A percentile compares a stretch with the other conserved stretches of the same genome.
Evolutionary conservation across 2,329 filamentous ascomycete species (phyloP).

Genomic region (Hysterium pulicare): DNA sequence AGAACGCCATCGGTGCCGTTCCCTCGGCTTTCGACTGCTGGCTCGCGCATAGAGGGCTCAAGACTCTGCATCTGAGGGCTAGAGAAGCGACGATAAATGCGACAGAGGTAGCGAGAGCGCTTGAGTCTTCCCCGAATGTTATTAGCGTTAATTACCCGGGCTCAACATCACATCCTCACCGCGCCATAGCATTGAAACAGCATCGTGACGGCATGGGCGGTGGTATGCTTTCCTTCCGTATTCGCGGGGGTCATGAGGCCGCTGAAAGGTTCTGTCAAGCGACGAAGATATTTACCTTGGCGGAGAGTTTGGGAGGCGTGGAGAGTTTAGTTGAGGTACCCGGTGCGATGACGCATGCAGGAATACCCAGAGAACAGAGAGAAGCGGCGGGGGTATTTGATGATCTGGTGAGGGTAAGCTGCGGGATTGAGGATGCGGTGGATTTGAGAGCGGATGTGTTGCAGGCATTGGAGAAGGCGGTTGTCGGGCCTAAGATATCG

Average conservation of each 20-base stretch:
- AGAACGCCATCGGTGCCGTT: conserved; percentile 95
- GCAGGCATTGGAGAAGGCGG: conserved; percentile 76
- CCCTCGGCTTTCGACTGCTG: conserved; percentile 95
- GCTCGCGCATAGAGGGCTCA: conserved; percentile 94
- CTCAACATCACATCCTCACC: conserved; percentile 80
- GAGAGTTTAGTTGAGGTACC: conserved; percentile 91
- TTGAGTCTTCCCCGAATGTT: conserved; percentile 78
- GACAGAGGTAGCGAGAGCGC: conserved; percentile 67
- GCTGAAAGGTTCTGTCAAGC: conserved; percentile 89
- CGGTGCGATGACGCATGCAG: conserved; percentile 93
- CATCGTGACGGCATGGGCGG: conserved; percentile 93
- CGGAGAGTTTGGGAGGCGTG: conserved; percentile 87
- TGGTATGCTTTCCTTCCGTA: conserved; percentile 96
- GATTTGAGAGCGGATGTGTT: conserved; percentile 81
- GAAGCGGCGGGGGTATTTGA: conserved; percentile 94
- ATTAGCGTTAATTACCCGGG: conserved; percentile 94
- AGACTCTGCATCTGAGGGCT: conserved; percentile 91
- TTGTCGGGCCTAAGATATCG: conserved; percentile 50
- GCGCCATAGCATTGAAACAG: conserved; percentile 80
- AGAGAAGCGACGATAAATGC: conserved; percentile 83
- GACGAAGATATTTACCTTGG: conserved; percentile 87
- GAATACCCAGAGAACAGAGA: conserved; percentile 84
- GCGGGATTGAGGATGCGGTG: conserved; percentile 84
- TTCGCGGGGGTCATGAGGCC: conserved; percentile 78
- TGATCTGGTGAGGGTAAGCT: conserved; percentile 89